Percentiles rank a stretch among this genome's conserved stretches.
phyloP scores from a whole-genome alignment of 2,329 filamentous ascomycete genomes.

The Gaeumannomyces sp. region DNA sequence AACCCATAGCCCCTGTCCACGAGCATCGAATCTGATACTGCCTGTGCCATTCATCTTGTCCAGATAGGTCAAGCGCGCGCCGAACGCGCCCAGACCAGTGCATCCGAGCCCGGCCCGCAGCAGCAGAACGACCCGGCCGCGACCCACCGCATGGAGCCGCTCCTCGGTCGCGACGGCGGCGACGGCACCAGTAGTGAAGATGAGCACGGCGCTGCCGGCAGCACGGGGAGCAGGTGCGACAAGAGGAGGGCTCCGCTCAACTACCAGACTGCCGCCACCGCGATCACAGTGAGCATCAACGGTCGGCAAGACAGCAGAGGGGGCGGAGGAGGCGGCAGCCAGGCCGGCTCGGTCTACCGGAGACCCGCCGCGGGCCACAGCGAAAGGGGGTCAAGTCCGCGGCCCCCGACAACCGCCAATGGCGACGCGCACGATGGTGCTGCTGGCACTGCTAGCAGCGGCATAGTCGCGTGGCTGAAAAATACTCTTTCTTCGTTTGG shows the following conservation, averaged over 20 bases:
- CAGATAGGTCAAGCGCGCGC: slow-evolving; percentile 8
- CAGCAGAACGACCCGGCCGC: not conserved
- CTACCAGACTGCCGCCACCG: slow-evolving; percentile 5
- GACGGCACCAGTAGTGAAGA: not conserved
- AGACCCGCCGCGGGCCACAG: not conserved
- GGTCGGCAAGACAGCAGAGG: not conserved
- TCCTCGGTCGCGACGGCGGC: not conserved
- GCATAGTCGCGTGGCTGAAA: slow-evolving; percentile 36
- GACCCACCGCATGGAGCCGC: slow-evolving; percentile 7
- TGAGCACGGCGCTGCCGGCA: not conserved
- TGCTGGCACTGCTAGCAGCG: slow-evolving; percentile 9
- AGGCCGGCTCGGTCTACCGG: not conserved
- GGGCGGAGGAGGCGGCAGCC: not conserved
- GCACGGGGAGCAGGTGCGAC: not conserved
- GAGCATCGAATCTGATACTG: not conserved
- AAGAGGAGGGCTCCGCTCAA: slow-evolving; percentile 1
- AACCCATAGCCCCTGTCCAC: not conserved
- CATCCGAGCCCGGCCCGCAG: not conserved
- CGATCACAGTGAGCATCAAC: not conserved
- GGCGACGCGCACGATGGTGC: not conserved
- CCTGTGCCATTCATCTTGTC: not conserved
- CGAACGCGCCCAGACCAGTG: not conserved
- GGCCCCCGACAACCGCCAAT: not conserved
- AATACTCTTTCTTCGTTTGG: slow-evolving; percentile 41
- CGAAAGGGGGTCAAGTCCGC: slow-evolving; percentile 1